Conservation (phyloP, 352 stramenopile genomes). For the Pythium aristosporum region DNA sequence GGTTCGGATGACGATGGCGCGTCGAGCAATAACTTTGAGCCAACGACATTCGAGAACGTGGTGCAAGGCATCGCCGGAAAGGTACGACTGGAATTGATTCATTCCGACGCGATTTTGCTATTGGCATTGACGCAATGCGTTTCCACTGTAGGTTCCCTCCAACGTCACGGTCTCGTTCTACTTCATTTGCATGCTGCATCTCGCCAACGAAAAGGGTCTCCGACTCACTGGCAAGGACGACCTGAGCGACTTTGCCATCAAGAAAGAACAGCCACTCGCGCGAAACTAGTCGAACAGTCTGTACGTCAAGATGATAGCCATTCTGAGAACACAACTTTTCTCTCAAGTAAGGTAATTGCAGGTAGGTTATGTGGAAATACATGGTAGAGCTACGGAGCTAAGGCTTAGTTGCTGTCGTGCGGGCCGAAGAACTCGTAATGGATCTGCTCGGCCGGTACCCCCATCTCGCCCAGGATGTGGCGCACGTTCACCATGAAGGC, state of each 20-base stretch:
- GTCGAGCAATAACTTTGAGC: slow-evolving; percentile 9
- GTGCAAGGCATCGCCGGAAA: slow-evolving; percentile 86
- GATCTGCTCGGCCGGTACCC: slow-evolving; percentile 36
- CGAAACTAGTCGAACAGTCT: background rate
- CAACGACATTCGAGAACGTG: slow-evolving; percentile 88
- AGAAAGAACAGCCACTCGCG: slow-evolving; percentile 22
- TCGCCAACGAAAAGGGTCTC: slow-evolving; percentile 98
- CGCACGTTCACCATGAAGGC: slow-evolving; percentile 52
- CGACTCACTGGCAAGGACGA: slow-evolving; percentile 79
- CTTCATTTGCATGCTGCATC: slow-evolving; percentile 99
- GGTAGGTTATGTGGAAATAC: slow-evolving; percentile 15
- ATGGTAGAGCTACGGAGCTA: slow-evolving; percentile 11
- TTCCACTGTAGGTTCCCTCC: slow-evolving; percentile 73
- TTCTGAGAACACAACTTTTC: background rate
- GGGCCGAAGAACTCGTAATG: slow-evolving; percentile 72
- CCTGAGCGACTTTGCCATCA: slow-evolving; percentile 75
- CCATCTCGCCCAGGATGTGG: slow-evolving; percentile 38
- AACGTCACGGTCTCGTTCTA: slow-evolving; percentile 98
- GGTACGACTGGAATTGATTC: slow-evolving; percentile 33
- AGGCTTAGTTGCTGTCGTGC: slow-evolving; percentile 35
- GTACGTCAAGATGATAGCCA: slow-evolving; percentile 1
- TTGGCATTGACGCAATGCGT: slow-evolving; percentile 10
- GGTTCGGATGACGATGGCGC: slow-evolving; percentile 11
- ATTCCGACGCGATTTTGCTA: background rate
- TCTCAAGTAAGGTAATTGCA: slow-evolving; percentile 9